These are phyloP conservation scores for Paraglomus brasilianum DNA, from an alignment of 192 early-diverging fungal genomes.

Conservation along the genomic window DNA sequence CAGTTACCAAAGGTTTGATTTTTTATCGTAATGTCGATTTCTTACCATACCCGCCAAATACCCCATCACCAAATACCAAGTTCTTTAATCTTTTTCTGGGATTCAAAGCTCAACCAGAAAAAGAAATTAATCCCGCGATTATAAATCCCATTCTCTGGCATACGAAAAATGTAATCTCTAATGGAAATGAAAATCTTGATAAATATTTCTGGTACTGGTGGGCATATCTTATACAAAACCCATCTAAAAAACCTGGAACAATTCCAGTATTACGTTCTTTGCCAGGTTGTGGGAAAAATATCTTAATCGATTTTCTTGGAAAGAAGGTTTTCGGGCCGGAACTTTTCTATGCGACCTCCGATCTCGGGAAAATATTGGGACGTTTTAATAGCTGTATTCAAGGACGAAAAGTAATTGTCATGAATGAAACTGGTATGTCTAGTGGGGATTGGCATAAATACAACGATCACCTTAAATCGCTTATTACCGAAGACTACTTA, in stretches of 20 bases:
- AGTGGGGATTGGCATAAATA: neutral
- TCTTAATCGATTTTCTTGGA: constrained; percentile 8
- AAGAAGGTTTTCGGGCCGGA: neutral
- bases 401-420: neutral
- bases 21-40: no score
- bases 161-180: constrained; percentile 8
- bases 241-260: constrained; percentile 22
- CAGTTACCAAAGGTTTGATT: no score
- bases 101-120: constrained; percentile 13
- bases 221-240: neutral
- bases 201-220: constrained; percentile 17
- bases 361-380: constrained; percentile 8
- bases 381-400: constrained; percentile 6
- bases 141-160: constrained; percentile 12
- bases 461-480: no score
- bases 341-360: constrained; percentile 1
- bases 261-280: constrained; percentile 2
- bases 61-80: constrained; percentile 8
- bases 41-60: constrained; percentile 12
- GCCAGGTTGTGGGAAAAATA: neutral
- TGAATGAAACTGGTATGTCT: neutral
- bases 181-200: constrained; percentile 13
- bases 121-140: constrained; percentile 13
- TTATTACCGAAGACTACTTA: no score
- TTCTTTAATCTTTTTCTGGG: constrained; percentile 17